Base-by-base conservation (phyloP, 2,329 filamentous ascomycete genomes). In the Trichoderma harzianum region DNA sequence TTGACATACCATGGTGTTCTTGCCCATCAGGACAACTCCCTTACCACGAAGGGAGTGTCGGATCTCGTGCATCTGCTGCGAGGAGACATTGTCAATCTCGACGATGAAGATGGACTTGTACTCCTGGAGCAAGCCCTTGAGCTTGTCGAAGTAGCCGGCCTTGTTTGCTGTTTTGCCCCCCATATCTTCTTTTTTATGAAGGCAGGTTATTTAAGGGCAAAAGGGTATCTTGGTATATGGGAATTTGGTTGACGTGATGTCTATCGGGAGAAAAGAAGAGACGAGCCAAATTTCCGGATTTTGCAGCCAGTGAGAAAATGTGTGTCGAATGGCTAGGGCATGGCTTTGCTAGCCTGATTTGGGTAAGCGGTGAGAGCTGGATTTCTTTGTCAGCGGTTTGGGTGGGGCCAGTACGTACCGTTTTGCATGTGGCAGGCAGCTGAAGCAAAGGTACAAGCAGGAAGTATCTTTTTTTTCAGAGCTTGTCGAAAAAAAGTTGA, bases 1-100 rank as follows among this genome's bases (percentile, higher is more conserved):
- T 21, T 58, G 28, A 3, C 88, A 73, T 86, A 96, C 95, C 96
- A 99, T 99, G 86, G 96, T 99, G 92, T 99, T 99, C 92, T 98
- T 98, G 84, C 95, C 96, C 96, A 98, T 98, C 87, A 99, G 89
- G 80, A 99, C 95, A 79, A 98, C 93, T 86, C 90, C 95, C 86
- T 97, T 87, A 75, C 92, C 92, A 84, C 96, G 95, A 84, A 99
- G 93, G 81, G 93, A 86, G 82, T 92, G 87, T 85, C 96, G 93
- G 86, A 99, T 98, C 91, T 99, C 96, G 93, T 99, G 96, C 97
- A 99, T 99, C 92, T 99, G 97, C 91, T 99, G 96, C 79, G 96
- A 99, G 86, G 92, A 94, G 91, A 99, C 96, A 99, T 98, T 99
- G 94, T 98, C 93, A 83, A 95, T 92, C 83, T 91, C 83, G 85